These are phyloP conservation scores for Tolypocladium endophyticum DNA, from an alignment of 2,329 filamentous ascomycete species.

Conservation along the genomic window DNA sequence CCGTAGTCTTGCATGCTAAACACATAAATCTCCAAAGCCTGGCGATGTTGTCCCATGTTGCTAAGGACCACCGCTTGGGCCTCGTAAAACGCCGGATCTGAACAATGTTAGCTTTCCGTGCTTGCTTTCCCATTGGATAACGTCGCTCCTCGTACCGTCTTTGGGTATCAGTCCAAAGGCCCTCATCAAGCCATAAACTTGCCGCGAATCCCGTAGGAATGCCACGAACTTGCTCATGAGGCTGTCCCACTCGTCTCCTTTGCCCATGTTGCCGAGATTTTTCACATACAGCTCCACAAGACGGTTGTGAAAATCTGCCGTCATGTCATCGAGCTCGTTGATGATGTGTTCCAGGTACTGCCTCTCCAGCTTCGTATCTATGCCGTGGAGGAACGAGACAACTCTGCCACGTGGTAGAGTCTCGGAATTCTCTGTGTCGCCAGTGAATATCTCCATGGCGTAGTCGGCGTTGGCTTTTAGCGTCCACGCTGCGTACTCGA, in stretches of 20 bases:
- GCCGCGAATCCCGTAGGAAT: constrained; percentile 65
- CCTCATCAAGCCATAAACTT: constrained; percentile 65
- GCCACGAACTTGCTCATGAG: constrained; percentile 57
- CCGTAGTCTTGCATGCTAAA: constrained; percentile 80
- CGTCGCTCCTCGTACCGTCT: constrained; percentile 49
- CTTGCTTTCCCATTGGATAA: too few species aligned
- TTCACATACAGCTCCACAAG: constrained; percentile 62
- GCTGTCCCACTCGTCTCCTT: constrained; percentile 39
- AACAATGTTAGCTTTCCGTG: constrained; percentile 2
- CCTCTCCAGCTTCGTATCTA: constrained; percentile 63
- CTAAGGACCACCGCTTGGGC: constrained; percentile 82
- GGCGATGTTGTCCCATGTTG: constrained; percentile 91
- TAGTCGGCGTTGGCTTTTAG: constrained; percentile 59
- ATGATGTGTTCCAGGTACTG: constrained; percentile 88
- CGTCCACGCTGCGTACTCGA: constrained; percentile 89
- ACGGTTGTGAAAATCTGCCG: constrained; percentile 77
- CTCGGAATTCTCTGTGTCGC: constrained; percentile 91
- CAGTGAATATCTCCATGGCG: constrained; percentile 87
- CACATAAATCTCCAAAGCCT: constrained; percentile 94
- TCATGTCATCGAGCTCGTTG: constrained; percentile 72
- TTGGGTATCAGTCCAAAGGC: constrained; percentile 69
- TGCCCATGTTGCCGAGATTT: constrained; percentile 35
- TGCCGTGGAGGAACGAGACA: constrained; percentile 58
- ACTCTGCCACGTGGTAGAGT: constrained; percentile 70
- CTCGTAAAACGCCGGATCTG: constrained; percentile 80